These are phyloP conservation scores for Dioscorea cayenensis DNA, from an alignment of 116 monocot species.

Conservation along the genomic window DNA sequence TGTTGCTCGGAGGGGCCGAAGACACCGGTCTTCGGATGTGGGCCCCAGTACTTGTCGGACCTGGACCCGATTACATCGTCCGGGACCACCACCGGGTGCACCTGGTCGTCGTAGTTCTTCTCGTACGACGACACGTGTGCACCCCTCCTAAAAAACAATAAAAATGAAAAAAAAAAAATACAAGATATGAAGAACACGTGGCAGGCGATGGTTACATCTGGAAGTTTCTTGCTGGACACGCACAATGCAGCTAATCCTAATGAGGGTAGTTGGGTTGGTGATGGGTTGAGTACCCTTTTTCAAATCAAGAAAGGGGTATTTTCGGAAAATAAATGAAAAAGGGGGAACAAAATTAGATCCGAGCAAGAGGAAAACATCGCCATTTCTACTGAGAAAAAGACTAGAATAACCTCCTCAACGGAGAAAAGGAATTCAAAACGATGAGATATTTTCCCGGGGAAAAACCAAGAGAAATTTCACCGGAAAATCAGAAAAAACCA, in stretches of 20 bases:
- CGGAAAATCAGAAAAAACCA: neutral
- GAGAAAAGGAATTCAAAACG: too few species aligned
- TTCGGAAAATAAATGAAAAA: too few species aligned
- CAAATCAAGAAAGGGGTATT: too few species aligned
- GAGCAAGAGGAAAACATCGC: too few species aligned
- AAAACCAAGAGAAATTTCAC: too few species aligned
- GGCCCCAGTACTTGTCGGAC: slow-evolving; percentile 64
- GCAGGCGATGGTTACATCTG: neutral
- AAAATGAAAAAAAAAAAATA: neutral
- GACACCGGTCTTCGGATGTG: slow-evolving; percentile 59
- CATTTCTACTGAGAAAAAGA: too few species aligned
- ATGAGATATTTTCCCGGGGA: too few species aligned
- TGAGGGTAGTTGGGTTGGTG: too few species aligned
- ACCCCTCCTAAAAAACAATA: slow-evolving; percentile 14
- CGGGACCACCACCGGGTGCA: slow-evolving; percentile 43
- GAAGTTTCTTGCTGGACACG: neutral
- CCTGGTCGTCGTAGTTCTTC: slow-evolving; percentile 55
- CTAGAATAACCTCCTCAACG: too few species aligned
- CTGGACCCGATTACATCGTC: slow-evolving; percentile 36
- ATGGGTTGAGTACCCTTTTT: too few species aligned
- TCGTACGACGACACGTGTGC: slow-evolving; percentile 39
- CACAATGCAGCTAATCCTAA: too few species aligned
- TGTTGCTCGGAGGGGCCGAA: slow-evolving; percentile 38
- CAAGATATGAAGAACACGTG: neutral
- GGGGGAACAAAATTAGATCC: too few species aligned